Evolutionary conservation across 1,139 yeast species (phyloP), one percentile per base, ranked within the genome.

Genomic region (Lodderomyces pseudojiufengensis): DNA sequence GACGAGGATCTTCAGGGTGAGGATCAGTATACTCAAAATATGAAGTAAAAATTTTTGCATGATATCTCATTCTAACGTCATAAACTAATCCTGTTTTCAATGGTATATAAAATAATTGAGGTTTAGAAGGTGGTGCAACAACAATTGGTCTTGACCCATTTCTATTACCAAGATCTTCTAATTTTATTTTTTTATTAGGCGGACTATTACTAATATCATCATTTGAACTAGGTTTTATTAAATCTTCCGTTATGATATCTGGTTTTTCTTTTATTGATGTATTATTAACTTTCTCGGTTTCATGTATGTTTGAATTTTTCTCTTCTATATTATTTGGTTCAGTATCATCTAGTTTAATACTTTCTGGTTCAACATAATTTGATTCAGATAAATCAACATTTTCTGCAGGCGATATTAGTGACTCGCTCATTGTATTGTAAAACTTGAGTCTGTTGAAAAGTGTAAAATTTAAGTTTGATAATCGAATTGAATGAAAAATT

Each of bases 1-100:
- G 78, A 44, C 98, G 76, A 9, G 99, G 99, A 54, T 94, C 98
- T 58, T 94, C 99, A 4, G 99, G 99, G 56, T 94, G 99, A 3
- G 98, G 98, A 54, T 94, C 98, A 35, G 90, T 87, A 59, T 92
- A 92, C 57, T 90, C 97, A 50, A 79, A 85, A 47, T 92, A 87
- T 5, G 95, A 84, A 3, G 96, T 86, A 59, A 85, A 90, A 39
- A 92, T 83, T 55, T 88, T 87, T 28, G 97, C 95, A 55, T 94
- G 99, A 59, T 90, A 92, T 44, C 98, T 73, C 98, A 94, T 92
- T 42, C 97, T 73, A 14, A 90, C 97, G 55, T 94, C 98, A 59
- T 94, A 94, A 42, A 95, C 94, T 14, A 94, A 66, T 0, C 98
- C 99, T 0, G 98, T 90, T 56, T 87, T 88, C 48, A 85, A 63